phyloP scores from a whole-genome alignment of 1,139 yeast species.

The Ogataea hybrid region DNA sequence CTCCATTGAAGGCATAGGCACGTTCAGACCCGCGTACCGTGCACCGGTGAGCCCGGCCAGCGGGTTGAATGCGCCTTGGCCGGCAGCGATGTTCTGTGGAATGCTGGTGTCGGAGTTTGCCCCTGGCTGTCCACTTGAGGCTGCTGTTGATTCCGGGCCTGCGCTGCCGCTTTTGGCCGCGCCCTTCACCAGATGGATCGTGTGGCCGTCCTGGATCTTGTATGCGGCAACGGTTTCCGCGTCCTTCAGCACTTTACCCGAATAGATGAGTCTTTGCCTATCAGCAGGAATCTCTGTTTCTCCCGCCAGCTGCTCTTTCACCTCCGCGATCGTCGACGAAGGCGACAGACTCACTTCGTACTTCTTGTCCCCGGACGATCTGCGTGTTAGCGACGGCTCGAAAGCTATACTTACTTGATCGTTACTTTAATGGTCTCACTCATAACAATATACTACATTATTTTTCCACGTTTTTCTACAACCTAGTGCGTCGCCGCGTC shows the following conservation, averaged over 20 bases:
- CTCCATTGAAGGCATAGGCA: constrained; percentile 78
- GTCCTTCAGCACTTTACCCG: constrained; percentile 92
- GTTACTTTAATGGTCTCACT: constrained; percentile 22
- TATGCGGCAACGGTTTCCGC: constrained; percentile 69
- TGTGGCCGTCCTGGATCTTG: constrained; percentile 82
- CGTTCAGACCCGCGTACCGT: constrained; percentile 82
- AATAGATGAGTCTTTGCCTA: no score
- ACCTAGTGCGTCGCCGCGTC: constrained; percentile 4
- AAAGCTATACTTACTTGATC: constrained; percentile 20
- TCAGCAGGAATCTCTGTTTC: constrained; percentile 64
- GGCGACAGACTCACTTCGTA: constrained; percentile 61
- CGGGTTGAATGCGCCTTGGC: constrained; percentile 87
- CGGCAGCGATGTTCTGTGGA: constrained; percentile 81
- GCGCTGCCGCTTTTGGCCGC: constrained; percentile 39
- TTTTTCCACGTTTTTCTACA: constrained; percentile 8
- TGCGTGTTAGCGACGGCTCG: constrained; percentile 22
- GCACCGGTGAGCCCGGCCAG: constrained; percentile 93
- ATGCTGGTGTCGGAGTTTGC: constrained; percentile 35
- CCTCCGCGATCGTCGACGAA: constrained; percentile 56
- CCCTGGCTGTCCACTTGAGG: constrained; percentile 20
- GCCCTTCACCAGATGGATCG: constrained; percentile 83
- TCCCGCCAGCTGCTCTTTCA: constrained; percentile 63
- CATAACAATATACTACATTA: constrained; percentile 26
- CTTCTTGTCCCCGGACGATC: constrained; percentile 76
- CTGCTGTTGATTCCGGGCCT: constrained; percentile 20